Base-by-base conservation (phyloP, 257 asterid species). In the Gardenia jasminoides region DNA sequence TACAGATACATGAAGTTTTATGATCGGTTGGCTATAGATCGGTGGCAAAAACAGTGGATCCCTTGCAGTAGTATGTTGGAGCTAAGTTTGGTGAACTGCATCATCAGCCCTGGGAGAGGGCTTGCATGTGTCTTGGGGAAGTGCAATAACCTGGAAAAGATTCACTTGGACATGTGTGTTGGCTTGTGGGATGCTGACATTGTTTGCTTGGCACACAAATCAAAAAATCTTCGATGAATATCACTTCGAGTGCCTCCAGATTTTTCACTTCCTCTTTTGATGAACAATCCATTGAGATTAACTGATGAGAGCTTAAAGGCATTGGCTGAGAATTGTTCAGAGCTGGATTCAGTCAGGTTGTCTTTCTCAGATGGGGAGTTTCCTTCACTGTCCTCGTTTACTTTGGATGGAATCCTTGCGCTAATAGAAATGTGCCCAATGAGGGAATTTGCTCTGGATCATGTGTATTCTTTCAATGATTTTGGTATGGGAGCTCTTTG, bases 111-210 rank as follows among this genome's bases (percentile, higher is more conserved):
- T 0, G 97, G 92, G 6, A 85, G 96, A 80, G 97, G 97, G 24
- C 96, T 94, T 15, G 93, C 97, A n/a, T 91, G 98, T 66, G 80
- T 94, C 22, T 65, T 94, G 24, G 92, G 90, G 58, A 86, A 88
- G 68, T 94, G 98, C 84, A 81, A 80, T 73, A 94, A 89, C 82
- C 79, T 94, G 82, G 96, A 90, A 75, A 91, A 83, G 54, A 81
- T 94, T 73, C 90, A 85, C 81, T 76, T 94, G 39, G 94, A 90
- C 82, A 87, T 89, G 97, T 94, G 98, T 78, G 89, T 88, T 26
- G 98, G 97, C 74, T 89, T 94, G 59, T 84, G 88, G 78, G 97
- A 94, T 84, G 84, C 92, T 0, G 98, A 92, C 79, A 88, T 94
- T 30, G 79, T 84, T 69, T 79, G 87, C n/a, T 83, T 94, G 87